Evolutionary conservation across 1,139 yeast species (phyloP).

Genomic region (Saccharomyces hybrid): DNA sequence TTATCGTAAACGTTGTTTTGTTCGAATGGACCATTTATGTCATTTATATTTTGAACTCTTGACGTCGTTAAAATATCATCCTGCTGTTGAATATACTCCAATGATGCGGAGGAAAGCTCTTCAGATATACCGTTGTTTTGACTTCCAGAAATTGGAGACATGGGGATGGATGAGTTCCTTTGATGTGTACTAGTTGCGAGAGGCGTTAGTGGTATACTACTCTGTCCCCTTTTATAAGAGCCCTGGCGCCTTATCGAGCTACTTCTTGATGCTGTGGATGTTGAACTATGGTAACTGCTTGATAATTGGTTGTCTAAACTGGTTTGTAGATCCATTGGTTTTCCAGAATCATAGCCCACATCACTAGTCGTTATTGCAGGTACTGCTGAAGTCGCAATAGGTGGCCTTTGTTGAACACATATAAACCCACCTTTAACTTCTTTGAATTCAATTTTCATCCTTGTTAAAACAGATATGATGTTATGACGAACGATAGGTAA

Average conservation of each 20-base stretch:
- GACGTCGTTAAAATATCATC: slow-evolving; percentile 32
- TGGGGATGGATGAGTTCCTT: slow-evolving; percentile 22
- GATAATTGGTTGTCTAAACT: not conserved
- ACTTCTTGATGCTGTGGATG: slow-evolving; percentile 21
- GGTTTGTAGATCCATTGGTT: not conserved
- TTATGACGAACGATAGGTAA: slow-evolving; percentile 82
- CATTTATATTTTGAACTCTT: slow-evolving; percentile 28
- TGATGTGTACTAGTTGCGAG: slow-evolving; percentile 24
- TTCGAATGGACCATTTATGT: slow-evolving; percentile 10
- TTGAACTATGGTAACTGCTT: not conserved
- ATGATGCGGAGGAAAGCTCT: slow-evolving; percentile 48
- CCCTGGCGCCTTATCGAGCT: slow-evolving; percentile 25
- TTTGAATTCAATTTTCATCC: slow-evolving; percentile 71
- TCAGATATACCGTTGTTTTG: slow-evolving; percentile 21
- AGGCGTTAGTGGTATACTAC: slow-evolving; percentile 40
- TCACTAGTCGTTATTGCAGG: not conserved
- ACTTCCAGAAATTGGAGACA: slow-evolving; percentile 21
- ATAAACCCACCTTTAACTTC: slow-evolving; percentile 94
- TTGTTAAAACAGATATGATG: slow-evolving; percentile 68
- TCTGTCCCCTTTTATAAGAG: slow-evolving; percentile 19
- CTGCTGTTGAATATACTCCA: slow-evolving; percentile 43
- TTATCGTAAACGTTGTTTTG: slow-evolving; percentile 20
- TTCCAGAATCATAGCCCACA: not conserved
- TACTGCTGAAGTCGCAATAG: not conserved
- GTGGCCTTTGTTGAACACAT: slow-evolving; percentile 50